phyloP scores from a whole-genome alignment of 208 protist species.

The Porcisia hertigi region DNA sequence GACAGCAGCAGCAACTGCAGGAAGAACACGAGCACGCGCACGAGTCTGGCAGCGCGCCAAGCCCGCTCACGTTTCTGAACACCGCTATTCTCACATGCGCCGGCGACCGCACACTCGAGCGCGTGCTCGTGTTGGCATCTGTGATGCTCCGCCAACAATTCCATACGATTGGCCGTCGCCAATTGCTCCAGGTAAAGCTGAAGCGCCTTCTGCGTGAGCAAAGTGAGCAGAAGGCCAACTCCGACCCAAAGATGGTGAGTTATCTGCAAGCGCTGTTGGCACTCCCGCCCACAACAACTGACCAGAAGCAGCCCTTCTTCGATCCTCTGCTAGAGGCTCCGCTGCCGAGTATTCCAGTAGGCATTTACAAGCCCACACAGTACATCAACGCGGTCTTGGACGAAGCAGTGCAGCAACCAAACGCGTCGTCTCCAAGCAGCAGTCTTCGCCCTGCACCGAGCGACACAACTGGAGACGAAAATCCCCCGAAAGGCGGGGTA shows the following conservation, averaged over 20 bases:
- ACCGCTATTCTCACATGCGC: slow-evolving; percentile 77
- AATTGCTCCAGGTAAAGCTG: slow-evolving; percentile 24
- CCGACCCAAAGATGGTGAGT: slow-evolving; percentile 18
- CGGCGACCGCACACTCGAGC: slow-evolving; percentile 81
- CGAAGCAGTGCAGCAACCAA: slow-evolving; percentile 5
- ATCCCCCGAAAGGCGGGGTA: not conserved
- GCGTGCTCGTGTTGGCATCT: slow-evolving; percentile 73
- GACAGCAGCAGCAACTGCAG: not conserved
- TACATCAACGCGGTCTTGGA: slow-evolving; percentile 30
- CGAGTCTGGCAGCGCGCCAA: not conserved
- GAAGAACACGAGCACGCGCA: not conserved
- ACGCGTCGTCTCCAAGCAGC: not conserved
- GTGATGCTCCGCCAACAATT: slow-evolving; percentile 85
- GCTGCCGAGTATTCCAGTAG: slow-evolving; percentile 25
- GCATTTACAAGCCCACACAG: slow-evolving; percentile 34
- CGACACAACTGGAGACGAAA: slow-evolving; percentile 11
- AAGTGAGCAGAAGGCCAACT: slow-evolving; percentile 7
- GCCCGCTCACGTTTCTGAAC: slow-evolving; percentile 42
- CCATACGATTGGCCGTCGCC: slow-evolving; percentile 47
- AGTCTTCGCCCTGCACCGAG: not conserved
- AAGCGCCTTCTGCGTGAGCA: slow-evolving; percentile 15
- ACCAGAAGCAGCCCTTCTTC: slow-evolving; percentile 20
- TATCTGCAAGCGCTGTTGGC: slow-evolving; percentile 24
- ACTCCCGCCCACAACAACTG: slow-evolving; percentile 9
- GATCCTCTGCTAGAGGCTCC: slow-evolving; percentile 33